A percentile compares a stretch with the other conserved stretches of the same genome.
phyloP scores from a whole-genome alignment of 257 asterid species.

The Solanum ahanhuiri region DNA sequence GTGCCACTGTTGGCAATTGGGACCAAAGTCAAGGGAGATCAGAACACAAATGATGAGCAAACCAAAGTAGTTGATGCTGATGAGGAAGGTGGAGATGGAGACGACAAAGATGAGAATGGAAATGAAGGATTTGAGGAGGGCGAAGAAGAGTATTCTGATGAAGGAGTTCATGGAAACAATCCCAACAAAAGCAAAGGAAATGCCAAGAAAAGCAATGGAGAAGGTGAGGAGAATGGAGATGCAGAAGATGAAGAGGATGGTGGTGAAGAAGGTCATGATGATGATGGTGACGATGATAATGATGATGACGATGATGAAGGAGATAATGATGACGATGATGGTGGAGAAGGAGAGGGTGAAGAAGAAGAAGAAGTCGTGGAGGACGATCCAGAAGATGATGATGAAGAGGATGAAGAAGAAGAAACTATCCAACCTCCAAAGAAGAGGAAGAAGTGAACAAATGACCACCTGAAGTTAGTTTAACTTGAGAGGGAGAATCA shows the following conservation, averaged over 20 bases:
- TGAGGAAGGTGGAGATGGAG: conserved; percentile 29
- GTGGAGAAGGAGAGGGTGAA: conserved; percentile 7
- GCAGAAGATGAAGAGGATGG: conserved; percentile 20
- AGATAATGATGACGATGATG: conserved; percentile 6
- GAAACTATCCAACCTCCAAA: conserved; percentile 72
- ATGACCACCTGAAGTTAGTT: not conserved
- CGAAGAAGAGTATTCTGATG: conserved; percentile 29
- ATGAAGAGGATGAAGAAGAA: conserved; percentile 47
- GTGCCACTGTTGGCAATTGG: conserved; percentile 10
- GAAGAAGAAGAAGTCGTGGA: conserved; percentile 18
- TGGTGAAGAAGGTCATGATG: conserved; percentile 17
- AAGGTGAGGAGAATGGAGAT: conserved; percentile 17
- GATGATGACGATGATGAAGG: conserved; percentile 11
- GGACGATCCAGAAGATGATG: conserved; percentile 20
- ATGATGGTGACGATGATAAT: not conserved
- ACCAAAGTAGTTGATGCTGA: conserved; percentile 34
- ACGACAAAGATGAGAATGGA: conserved; percentile 13
- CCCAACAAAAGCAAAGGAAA: conserved; percentile 29
- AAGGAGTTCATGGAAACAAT: conserved; percentile 23
- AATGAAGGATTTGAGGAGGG: conserved; percentile 22
- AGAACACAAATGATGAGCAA: not conserved
- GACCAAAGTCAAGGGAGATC: conserved; percentile 9
- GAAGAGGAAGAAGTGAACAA: conserved; percentile 68
- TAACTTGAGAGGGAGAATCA: not conserved
- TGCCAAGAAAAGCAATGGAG: conserved; percentile 21